Evolutionary conservation across 2,329 filamentous ascomycete genomes (phyloP), one percentile per base, ranked within the genome.

Genomic region (Capronia epimyces): DNA sequence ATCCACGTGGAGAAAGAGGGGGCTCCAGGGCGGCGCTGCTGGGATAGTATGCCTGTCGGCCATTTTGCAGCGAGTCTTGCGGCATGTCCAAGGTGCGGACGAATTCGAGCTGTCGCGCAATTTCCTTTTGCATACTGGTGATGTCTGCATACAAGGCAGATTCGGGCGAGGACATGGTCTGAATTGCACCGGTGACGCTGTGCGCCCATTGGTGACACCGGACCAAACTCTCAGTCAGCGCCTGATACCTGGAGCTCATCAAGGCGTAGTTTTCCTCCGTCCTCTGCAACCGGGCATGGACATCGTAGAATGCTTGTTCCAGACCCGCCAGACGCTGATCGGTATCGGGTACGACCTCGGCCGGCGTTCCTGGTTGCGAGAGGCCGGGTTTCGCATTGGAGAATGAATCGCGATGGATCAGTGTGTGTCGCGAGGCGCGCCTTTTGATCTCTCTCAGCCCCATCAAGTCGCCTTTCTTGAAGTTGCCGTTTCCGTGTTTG

Each of bases 401-500:
- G 70, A 93, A 95, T 12, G 84, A 86, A 65, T 97, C 93, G 61
- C 91, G 82, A 66, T 97, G 89, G 20, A 96, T 94, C 49, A 97
- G 77, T 20, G 91, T 86, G 71, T 97, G 93, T 55, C 93, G 80
- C 29, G 91, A 97, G 15, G 93, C 91, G 54, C 93, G 82, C 55
- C 93, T 85, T 70, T 96, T 96, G 70, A 98, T 98, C 66, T 98
- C 93, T 37, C 93, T 81, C 55, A 98, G 72, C 6, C 91, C 89
- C 44, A 91, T 83, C 20, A 98, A 75, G 67, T 98, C 91, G 31
- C 93, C 93, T 58, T 90, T 83, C 70, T 95, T 97, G 74, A 98
- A 98, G 67, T 87, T 97, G 46, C 91, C 91, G 64, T 91, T 94
- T 46, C 93, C 93, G 65, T 98, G 93, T 69, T 96, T 97, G 70